A percentile compares a stretch with the other conserved stretches of the same genome.
phyloP scores from a whole-genome alignment of 257 asterid genomes.

The Solanum chiquidenum region DNA sequence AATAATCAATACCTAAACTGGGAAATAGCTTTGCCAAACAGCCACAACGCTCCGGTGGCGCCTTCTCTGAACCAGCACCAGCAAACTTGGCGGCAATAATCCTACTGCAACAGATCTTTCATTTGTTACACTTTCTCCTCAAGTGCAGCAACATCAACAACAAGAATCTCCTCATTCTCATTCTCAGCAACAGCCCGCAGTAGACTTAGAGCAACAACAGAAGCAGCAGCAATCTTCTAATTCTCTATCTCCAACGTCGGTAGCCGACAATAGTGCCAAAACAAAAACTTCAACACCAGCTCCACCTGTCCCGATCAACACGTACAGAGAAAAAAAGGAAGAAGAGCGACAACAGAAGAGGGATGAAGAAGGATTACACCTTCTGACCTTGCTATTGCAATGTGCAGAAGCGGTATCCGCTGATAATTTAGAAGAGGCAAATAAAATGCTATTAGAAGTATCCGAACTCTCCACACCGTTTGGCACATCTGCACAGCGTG shows the following conservation, averaged over 20 bases:
- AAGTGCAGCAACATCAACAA: conserved; percentile 9
- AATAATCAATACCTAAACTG: conserved; percentile 21
- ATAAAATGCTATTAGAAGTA: conserved; percentile 63
- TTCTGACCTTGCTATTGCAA: conserved; percentile 64
- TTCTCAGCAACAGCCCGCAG: neutral
- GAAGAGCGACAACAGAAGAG: conserved; percentile 50
- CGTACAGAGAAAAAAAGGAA: conserved; percentile 31
- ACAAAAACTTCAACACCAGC: conserved; percentile 14
- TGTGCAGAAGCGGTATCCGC: conserved; percentile 89
- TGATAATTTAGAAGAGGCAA: conserved; percentile 77
- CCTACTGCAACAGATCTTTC: conserved; percentile 8
- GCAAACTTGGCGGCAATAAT: neutral
- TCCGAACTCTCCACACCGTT: conserved; percentile 88
- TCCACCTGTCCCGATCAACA: conserved; percentile 2
- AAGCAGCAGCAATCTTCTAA: conserved; percentile 1
- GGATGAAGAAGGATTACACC: conserved; percentile 82
- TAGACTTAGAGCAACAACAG: neutral
- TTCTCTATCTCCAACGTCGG: conserved; percentile 10
- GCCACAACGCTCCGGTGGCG: conserved; percentile 4
- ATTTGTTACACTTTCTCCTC: conserved; percentile 1
- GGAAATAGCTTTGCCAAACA: conserved; percentile 7
- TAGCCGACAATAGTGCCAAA: neutral
- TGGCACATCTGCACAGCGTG: conserved; percentile 97
- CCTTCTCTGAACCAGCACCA: neutral
- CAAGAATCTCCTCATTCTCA: conserved; percentile 13